Evolutionary conservation across 371 early-diverging fungal species (phyloP).

Genomic region (Phascolomyces articulosus): DNA sequence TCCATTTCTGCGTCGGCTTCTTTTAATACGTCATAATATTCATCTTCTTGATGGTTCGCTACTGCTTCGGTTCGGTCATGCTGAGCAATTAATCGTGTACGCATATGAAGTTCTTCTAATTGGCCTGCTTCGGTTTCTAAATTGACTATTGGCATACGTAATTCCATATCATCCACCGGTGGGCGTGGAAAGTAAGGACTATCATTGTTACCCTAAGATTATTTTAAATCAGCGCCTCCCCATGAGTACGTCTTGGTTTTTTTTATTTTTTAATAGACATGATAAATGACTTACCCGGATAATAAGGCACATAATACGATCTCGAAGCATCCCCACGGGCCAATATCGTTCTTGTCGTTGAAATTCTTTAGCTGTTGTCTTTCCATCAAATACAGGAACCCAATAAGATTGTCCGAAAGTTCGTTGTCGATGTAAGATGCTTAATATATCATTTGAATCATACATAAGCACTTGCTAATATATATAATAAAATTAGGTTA

Average conservation of each 20-base stretch:
- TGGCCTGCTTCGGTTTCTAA: constrained; percentile 53
- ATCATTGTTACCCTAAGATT: constrained; percentile 25
- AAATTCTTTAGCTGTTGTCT: constrained; percentile 21
- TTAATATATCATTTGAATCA: constrained; percentile 71
- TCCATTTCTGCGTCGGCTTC: constrained; percentile 73
- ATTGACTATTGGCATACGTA: constrained; percentile 72
- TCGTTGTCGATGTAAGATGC: constrained; percentile 60
- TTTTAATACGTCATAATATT: constrained; percentile 37
- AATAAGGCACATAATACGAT: constrained; percentile 64
- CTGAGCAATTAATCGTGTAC: constrained; percentile 44
- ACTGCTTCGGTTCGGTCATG: constrained; percentile 57
- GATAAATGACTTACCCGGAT: constrained; percentile 54
- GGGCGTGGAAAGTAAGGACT: constrained; percentile 83
- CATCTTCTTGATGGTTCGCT: constrained; percentile 43
- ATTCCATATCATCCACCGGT: constrained; percentile 68
- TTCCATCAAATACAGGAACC: constrained; percentile 76
- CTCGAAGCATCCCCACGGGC: constrained; percentile 75
- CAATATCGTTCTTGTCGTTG: constrained; percentile 63
- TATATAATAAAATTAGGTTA: not conserved
- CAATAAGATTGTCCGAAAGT: constrained; percentile 67
- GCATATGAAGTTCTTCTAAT: constrained; percentile 64
- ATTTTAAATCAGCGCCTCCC: not conserved
- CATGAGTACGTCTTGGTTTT: not conserved
- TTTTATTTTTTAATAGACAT: not conserved
- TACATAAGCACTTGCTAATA: constrained; percentile 63